Conservation (phyloP, 2,329 filamentous ascomycete species). For the Aspergillus viridinutans region DNA sequence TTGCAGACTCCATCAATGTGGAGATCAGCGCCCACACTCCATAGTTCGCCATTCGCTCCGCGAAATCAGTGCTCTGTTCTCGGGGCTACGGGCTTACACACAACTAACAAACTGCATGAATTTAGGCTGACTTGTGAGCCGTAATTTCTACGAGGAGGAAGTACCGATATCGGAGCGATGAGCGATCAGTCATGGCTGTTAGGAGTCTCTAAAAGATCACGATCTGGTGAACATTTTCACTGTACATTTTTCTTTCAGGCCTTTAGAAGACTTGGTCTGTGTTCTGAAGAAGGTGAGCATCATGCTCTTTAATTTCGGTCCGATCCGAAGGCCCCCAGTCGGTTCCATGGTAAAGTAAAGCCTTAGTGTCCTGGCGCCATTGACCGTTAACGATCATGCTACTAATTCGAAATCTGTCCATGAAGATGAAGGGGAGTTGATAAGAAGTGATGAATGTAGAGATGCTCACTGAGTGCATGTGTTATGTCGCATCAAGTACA, state of each 20-base stretch:
- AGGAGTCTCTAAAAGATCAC: not conserved
- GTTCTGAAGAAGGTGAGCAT: not conserved
- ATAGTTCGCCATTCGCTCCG: not conserved
- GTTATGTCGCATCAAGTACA: not conserved
- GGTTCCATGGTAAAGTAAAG: conserved; percentile 10
- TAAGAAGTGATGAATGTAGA: not conserved
- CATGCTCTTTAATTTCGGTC: conserved; percentile 9
- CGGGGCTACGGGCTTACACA: not conserved
- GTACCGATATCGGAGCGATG: not conserved
- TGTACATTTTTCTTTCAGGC: not conserved
- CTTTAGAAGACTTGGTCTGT: not conserved
- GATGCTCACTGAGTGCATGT: conserved; percentile 1
- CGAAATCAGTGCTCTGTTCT: not conserved
- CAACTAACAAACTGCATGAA: not conserved
- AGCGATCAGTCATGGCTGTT: not conserved
- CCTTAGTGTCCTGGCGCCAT: not conserved
- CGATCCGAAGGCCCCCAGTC: conserved; percentile 14
- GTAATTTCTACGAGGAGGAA: not conserved
- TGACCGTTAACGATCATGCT: not conserved
- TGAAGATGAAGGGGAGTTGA: not conserved
- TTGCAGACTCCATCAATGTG: not conserved
- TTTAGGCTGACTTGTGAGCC: no score
- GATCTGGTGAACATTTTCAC: not conserved
- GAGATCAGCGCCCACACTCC: not conserved
- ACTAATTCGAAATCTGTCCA: conserved; percentile 9